Evolutionary conservation across 2,329 filamentous ascomycete species (phyloP), one percentile per base, ranked within the genome.

Genomic region (Pezicula carpinea): DNA sequence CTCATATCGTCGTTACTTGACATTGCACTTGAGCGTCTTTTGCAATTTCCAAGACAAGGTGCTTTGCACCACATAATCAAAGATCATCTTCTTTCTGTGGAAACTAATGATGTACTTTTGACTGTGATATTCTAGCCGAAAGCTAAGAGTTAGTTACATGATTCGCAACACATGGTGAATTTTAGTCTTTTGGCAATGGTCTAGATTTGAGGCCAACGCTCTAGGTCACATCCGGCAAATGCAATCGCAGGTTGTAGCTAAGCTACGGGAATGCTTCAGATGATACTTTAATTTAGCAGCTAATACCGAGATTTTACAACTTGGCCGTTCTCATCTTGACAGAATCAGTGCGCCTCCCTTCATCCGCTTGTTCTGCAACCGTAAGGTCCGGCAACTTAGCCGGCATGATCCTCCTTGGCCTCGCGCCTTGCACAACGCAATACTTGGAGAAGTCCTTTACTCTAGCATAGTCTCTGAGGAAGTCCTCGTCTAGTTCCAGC

Each of bases 381-480:
- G 73, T 78, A 56, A 95, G 60, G 52, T 84, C 77, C 0, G 89
- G 89, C 51, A 93, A 58, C 23, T 57, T 53, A 2, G 48, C 51
- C 3, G 89, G 89, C 87, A 95, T 91, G 53, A 95, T 95, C 17
- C 89, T 72, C 47, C 89, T 69, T 0, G 89, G 88, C 1, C 48
- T 67, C 0, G 76, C 58, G 1, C 85, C 85, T 0, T 76, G 69
- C 1, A 91, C 72, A n/a, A 92, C 64, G 29, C 74, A 79, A 62
- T 95, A 95, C 58, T 80, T 77, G 0, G 74, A 75, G 57, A 95
- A 93, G 62, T 95, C 87, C 0, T 67, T 73, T 3, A 90, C 71
- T 1, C 83, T 82, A 17, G 68, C 72, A 49, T 83, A 73, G 6
- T 76, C 71, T 15, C 85, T 73, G 23, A 95, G 70, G 54, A 90